A percentile compares a stretch with the other conserved stretches of the same genome.
Conservation (phyloP, 352 stramenopile genomes). For the Globisporangium lucens region DNA sequence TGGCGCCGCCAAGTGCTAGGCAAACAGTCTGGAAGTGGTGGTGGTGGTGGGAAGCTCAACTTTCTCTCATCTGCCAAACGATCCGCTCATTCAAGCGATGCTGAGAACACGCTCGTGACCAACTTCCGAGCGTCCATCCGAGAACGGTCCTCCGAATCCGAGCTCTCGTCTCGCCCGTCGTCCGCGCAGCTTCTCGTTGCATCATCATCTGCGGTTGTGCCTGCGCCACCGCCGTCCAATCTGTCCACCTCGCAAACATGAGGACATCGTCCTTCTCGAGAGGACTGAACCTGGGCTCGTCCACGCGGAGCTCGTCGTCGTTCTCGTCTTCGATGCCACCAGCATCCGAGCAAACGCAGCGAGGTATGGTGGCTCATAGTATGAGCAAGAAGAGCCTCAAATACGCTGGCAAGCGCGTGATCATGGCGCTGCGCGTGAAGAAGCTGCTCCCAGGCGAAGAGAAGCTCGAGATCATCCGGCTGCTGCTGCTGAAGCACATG, state of each 20-base stretch:
- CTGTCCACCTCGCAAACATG: neutral
- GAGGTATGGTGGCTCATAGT: neutral
- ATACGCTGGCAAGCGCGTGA: conserved; percentile 61
- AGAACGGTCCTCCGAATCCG: conserved; percentile 5
- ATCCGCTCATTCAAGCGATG: neutral
- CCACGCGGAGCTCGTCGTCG: neutral
- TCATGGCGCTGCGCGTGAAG: conserved; percentile 66
- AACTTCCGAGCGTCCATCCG: conserved; percentile 11
- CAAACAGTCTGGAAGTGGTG: neutral
- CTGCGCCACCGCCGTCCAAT: neutral
- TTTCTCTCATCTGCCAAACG: neutral
- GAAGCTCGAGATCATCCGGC: conserved; percentile 52
- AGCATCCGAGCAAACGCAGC: neutral
- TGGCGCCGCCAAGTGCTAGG: conserved; percentile 1
- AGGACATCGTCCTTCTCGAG: neutral
- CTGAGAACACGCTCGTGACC: conserved; percentile 10
- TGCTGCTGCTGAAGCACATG: conserved; percentile 38
- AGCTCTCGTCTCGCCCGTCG: conserved; percentile 4
- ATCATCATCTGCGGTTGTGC: neutral
- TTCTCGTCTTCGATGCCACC: neutral
- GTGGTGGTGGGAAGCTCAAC: neutral
- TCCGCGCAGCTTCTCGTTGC: neutral
- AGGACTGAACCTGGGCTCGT: neutral
- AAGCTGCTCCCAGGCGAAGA: conserved; percentile 38
- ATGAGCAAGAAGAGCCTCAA: conserved; percentile 32